These are phyloP conservation scores for Globisporangium camurandrum DNA, from an alignment of 352 stramenopile genomes.

Conservation along the genomic window DNA sequence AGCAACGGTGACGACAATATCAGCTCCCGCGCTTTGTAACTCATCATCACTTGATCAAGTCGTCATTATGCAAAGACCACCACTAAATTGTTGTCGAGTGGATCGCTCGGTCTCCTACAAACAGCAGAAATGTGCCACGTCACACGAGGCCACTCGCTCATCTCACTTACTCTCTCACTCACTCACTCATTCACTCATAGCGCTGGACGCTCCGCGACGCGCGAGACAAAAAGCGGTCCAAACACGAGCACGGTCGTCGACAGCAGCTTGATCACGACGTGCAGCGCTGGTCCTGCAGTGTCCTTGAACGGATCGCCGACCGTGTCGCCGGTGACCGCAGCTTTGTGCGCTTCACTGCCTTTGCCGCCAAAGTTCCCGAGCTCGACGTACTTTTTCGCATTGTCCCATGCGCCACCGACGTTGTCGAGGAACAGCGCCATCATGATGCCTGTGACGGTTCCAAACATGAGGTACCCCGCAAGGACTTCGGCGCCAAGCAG, in stretches of 20 bases:
- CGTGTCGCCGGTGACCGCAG: constrained; percentile 95
- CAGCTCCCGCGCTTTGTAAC: too few relatives aligned
- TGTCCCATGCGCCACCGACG: constrained; percentile 96
- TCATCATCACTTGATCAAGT: too few relatives aligned
- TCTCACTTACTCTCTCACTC: too few relatives aligned
- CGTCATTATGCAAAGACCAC: too few relatives aligned
- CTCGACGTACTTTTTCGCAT: constrained; percentile 98
- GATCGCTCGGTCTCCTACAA: too few relatives aligned
- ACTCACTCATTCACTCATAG: neutral
- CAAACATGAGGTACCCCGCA: constrained; percentile 93
- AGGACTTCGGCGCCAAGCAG: constrained; percentile 90
- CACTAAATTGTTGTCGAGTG: too few relatives aligned
- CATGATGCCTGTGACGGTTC: constrained; percentile 94
- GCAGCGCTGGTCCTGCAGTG: constrained; percentile 93
- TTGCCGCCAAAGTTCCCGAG: constrained; percentile 93
- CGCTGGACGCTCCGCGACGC: constrained; percentile 16
- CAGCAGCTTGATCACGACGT: constrained; percentile 98
- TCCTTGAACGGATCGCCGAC: constrained; percentile 97
- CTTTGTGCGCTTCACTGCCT: constrained; percentile 95
- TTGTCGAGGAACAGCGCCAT: constrained; percentile 98
- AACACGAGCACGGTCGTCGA: constrained; percentile 92
- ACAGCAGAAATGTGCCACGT: too few relatives aligned
- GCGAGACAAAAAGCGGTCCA: constrained; percentile 87
- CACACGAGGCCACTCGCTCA: too few relatives aligned
- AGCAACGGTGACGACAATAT: too few relatives aligned